phyloP scores from a whole-genome alignment of 768 basidiomycete genomes.

The Xerocomellus amylosporus region DNA sequence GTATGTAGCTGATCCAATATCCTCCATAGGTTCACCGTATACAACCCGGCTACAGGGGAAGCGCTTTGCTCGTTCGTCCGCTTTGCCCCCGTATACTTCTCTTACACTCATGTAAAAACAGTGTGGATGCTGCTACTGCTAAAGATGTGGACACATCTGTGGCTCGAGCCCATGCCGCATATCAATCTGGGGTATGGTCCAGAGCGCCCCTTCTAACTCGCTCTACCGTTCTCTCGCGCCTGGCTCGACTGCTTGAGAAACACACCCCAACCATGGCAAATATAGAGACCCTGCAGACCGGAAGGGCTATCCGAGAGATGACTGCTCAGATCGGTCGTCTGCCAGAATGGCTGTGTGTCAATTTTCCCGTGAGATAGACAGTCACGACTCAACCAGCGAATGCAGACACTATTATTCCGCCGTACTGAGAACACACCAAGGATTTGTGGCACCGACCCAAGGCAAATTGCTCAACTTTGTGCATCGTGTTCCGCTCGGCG shows the following conservation, averaged over 20 bases:
- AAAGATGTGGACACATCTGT: slow-evolving; percentile 54
- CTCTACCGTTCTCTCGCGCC: slow-evolving; percentile 58
- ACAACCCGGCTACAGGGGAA: slow-evolving; percentile 69
- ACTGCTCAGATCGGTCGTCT: slow-evolving; percentile 69
- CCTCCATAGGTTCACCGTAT: slow-evolving; percentile 46
- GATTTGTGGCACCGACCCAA: slow-evolving; percentile 72
- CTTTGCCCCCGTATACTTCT: slow-evolving; percentile 44
- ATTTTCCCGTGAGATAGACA: neutral
- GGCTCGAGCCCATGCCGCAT: slow-evolving; percentile 52
- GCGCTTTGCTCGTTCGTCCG: slow-evolving; percentile 52
- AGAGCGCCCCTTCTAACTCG: slow-evolving; percentile 54
- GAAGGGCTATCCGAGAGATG: slow-evolving; percentile 83
- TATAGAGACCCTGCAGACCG: slow-evolving; percentile 75
- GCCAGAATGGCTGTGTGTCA: slow-evolving; percentile 81
- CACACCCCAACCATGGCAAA: slow-evolving; percentile 56
- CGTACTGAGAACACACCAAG: slow-evolving; percentile 65
- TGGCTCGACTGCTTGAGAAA: slow-evolving; percentile 61
- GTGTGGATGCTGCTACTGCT: slow-evolving; percentile 53
- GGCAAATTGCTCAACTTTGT: slow-evolving; percentile 80
- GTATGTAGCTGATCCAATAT: neutral
- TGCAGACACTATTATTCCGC: slow-evolving; percentile 75
- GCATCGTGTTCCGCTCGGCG: slow-evolving; percentile 75
- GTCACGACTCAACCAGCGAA: slow-evolving; percentile 1
- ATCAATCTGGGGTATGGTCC: slow-evolving; percentile 73
- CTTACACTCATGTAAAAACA: slow-evolving; percentile 24